A percentile compares a stretch with the other conserved stretches of the same genome.
phyloP scores from a whole-genome alignment of 129 eudicot species.

The Saussurea involucrata region DNA sequence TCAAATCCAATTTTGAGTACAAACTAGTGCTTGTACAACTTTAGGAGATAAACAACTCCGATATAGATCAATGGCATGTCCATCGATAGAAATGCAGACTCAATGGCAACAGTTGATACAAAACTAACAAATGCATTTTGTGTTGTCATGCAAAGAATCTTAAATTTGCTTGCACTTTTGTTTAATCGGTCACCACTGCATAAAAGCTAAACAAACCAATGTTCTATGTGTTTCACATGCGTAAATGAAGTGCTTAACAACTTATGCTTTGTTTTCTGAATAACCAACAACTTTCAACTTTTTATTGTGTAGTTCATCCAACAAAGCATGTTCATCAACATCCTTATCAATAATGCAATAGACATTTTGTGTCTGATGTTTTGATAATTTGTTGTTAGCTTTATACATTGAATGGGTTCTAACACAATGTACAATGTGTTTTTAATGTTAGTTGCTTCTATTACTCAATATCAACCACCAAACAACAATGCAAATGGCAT shows the following conservation, averaged over 20 bases:
- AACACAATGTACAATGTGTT: background rate
- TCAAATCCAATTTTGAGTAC: no score
- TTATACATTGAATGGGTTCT: no score
- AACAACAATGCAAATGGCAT: no score
- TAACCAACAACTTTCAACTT: background rate
- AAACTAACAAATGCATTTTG: no score
- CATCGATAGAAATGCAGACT: background rate
- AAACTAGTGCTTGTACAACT: no score
- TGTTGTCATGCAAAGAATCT: no score
- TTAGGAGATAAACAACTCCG: background rate
- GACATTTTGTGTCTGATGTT: background rate
- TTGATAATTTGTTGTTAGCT: background rate
- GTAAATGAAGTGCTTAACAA: background rate
- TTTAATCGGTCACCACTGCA: no score
- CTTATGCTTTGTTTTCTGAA: background rate
- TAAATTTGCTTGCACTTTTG: no score
- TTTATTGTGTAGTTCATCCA: background rate
- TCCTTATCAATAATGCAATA: background rate
- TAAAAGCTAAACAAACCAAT: no score
- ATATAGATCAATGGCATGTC: background rate
- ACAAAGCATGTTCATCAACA: background rate
- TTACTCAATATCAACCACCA: no score
- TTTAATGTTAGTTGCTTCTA: no score
- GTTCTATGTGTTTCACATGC: background rate
- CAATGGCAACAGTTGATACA: no score